Percentiles rank a stretch among this genome's conserved stretches.
Evolutionary conservation across 257 asterid species (phyloP).

Genomic region (Solanum chilense): DNA sequence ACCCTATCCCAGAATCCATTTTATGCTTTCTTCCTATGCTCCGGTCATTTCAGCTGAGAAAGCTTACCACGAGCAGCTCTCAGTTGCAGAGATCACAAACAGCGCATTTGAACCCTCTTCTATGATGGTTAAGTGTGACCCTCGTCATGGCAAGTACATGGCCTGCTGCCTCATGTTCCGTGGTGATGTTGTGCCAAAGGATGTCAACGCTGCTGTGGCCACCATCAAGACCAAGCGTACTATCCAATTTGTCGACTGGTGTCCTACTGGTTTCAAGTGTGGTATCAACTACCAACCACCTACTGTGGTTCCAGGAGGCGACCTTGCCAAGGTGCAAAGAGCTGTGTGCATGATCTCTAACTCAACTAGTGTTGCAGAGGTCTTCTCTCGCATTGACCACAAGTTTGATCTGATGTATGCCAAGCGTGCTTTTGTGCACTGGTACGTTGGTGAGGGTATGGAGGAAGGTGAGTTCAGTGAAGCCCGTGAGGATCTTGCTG

Average conservation of each 20-base stretch:
- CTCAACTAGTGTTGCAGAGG: constrained; percentile 13
- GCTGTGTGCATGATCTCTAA: constrained; percentile 20
- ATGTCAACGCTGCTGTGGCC: constrained; percentile 18
- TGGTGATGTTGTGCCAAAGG: constrained; percentile 18
- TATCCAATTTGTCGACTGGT: constrained; percentile 19
- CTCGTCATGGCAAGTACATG: constrained; percentile 21
- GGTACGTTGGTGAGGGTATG: constrained; percentile 21
- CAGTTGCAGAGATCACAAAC: constrained; percentile 16
- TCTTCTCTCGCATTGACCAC: constrained; percentile 7
- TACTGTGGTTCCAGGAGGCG: constrained; percentile 14
- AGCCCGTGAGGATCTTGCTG: constrained; percentile 23
- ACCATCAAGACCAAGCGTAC: constrained; percentile 19
- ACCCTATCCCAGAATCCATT: constrained; percentile 11
- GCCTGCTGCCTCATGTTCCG: constrained; percentile 20
- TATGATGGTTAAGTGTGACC: constrained; percentile 22
- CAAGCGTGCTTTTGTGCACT: constrained; percentile 18
- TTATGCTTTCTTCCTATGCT: constrained; percentile 16
- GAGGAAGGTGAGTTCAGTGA: constrained; percentile 24
- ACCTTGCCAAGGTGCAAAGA: constrained; percentile 17
- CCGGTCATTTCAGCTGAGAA: constrained; percentile 16
- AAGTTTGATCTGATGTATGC: constrained; percentile 15
- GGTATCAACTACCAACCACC: constrained; percentile 21
- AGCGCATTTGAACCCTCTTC: constrained; percentile 18
- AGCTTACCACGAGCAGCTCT: constrained; percentile 18
- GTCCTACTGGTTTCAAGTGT: constrained; percentile 21